Conservation (phyloP, 345 rosid genomes). For the Brassica cretica region DNA sequence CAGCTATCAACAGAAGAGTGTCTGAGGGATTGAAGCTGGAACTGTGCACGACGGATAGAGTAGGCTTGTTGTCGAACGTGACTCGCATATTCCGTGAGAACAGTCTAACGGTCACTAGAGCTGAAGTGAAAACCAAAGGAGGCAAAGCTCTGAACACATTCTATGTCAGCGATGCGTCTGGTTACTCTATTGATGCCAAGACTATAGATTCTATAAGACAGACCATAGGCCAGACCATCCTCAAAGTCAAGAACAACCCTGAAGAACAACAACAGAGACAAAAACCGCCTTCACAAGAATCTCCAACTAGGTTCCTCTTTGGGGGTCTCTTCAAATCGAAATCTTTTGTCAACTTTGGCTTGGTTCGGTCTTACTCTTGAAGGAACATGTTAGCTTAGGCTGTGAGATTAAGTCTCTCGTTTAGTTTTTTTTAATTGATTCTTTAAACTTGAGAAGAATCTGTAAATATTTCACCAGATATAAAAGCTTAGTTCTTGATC, state of each 20-base stretch:
- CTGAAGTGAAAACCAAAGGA: constrained; percentile 80
- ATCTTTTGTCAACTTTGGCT: constrained; percentile 85
- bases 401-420: constrained; percentile 18
- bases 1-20: constrained; percentile 89
- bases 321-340: constrained; percentile 85
- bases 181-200: constrained; percentile 64
- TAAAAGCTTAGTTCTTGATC: constrained; percentile 33
- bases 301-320: constrained; percentile 79
- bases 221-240: constrained; percentile 76
- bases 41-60: constrained; percentile 78
- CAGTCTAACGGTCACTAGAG: constrained; percentile 78
- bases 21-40: constrained; percentile 95
- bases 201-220: constrained; percentile 75
- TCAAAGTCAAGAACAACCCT: constrained; percentile 69
- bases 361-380: constrained; percentile 83
- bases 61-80: constrained; percentile 77
- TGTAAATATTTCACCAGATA: constrained; percentile 34
- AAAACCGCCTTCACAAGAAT: constrained; percentile 60
- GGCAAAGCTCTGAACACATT: constrained; percentile 85
- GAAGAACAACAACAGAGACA: constrained; percentile 46
- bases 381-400: background rate
- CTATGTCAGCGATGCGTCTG: constrained; percentile 86
- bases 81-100: constrained; percentile 93
- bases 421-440: constrained; percentile 16
- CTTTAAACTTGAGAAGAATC: constrained; percentile 16